Conservation (phyloP, 768 basidiomycete species). For the Multifurca ochricompacta region DNA sequence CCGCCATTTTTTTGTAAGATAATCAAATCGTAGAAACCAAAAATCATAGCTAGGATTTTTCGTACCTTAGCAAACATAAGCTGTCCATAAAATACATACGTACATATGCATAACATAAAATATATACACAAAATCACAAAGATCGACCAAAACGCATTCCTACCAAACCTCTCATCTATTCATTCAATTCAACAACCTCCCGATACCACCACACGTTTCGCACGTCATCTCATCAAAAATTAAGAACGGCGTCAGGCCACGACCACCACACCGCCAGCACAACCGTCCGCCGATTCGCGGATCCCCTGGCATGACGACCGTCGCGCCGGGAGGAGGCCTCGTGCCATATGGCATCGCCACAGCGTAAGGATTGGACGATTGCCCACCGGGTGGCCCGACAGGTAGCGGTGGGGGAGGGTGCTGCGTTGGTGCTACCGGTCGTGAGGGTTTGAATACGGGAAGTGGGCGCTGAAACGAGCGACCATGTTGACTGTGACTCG, state of each 20-base stretch:
- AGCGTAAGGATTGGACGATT: not conserved
- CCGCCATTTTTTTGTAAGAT: too few species aligned
- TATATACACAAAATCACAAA: too few species aligned
- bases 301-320: slow-evolving; percentile 57
- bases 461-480: slow-evolving; percentile 22
- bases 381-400: too few species aligned
- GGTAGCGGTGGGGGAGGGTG: not conserved
- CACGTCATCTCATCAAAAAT: slow-evolving; percentile 50
- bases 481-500: not conserved
- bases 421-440: not conserved
- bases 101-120: too few species aligned
- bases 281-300: slow-evolving; percentile 56
- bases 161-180: too few species aligned
- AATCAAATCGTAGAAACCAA: too few species aligned
- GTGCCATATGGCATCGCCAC: slow-evolving; percentile 22
- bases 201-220: slow-evolving; percentile 53
- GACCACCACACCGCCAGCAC: slow-evolving; percentile 62
- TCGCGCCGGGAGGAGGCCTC: slow-evolving; percentile 34
- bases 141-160: too few species aligned
- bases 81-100: too few species aligned
- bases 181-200: slow-evolving; percentile 31
- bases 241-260: slow-evolving; percentile 43
- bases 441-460: slow-evolving; percentile 15
- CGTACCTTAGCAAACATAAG: too few species aligned
- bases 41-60: too few species aligned